phyloP scores from a whole-genome alignment of 1,139 yeast genomes.

The Candida sp. region DNA sequence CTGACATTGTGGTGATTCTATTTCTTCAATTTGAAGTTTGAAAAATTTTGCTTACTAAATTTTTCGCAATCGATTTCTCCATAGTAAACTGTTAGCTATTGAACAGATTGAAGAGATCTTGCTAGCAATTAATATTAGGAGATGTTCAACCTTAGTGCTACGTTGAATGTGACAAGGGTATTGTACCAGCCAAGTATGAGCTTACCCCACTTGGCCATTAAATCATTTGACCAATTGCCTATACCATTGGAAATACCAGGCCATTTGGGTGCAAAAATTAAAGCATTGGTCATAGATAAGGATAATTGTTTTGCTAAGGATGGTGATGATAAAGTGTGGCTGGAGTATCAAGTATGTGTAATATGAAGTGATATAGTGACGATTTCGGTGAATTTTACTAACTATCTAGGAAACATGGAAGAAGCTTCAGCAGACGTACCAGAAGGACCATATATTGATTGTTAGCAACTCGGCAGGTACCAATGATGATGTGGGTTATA shows the following conservation, averaged over 20 bases:
- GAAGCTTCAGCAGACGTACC: conserved; percentile 50
- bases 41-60: not conserved
- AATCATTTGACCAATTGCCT: conserved; percentile 61
- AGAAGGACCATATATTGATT: conserved; percentile 64
- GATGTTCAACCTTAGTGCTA: conserved; percentile 67
- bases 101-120: too few relatives aligned
- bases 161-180: conserved; percentile 61
- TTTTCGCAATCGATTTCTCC: not conserved
- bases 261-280: conserved; percentile 37
- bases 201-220: conserved; percentile 61
- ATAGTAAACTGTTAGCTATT: too few relatives aligned
- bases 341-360: conserved; percentile 47
- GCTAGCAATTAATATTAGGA: not conserved
- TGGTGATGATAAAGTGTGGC: conserved; percentile 79
- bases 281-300: conserved; percentile 86
- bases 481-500: conserved; percentile 57
- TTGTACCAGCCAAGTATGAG: conserved; percentile 64
- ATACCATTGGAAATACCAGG: conserved; percentile 40
- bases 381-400: conserved; percentile 1
- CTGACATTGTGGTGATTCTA: not conserved
- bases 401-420: conserved; percentile 49
- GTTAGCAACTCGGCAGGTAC: conserved; percentile 97
- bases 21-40: not conserved
- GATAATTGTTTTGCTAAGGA: conserved; percentile 94
- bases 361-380: not conserved